Evolutionary conservation across 257 asterid species (phyloP).

Genomic region (Scutellaria baicalensis): DNA sequence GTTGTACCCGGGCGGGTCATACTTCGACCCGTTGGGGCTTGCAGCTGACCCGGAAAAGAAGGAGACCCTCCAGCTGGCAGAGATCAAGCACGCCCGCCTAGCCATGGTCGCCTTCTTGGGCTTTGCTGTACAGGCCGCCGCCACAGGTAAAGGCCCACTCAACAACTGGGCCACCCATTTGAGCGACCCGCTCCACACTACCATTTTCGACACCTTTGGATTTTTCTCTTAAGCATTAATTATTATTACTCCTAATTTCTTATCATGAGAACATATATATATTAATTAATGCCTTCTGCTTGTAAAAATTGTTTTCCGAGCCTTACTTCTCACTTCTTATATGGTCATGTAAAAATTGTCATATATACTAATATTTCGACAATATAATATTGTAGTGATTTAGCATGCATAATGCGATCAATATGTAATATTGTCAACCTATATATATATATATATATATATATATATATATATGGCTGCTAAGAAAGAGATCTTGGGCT

Average conservation of each 20-base stretch:
- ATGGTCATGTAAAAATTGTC: slow-evolving; percentile 29
- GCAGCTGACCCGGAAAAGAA: slow-evolving; percentile 97
- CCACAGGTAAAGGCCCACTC: slow-evolving; percentile 95
- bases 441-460: too few species aligned
- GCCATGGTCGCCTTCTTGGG: slow-evolving; percentile 97
- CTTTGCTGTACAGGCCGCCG: slow-evolving; percentile 90
- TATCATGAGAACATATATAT: too few species aligned
- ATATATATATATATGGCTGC: too few species aligned
- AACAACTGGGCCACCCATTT: slow-evolving; percentile 96
- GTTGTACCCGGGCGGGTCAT: slow-evolving; percentile 89
- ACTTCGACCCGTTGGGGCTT: slow-evolving; percentile 84
- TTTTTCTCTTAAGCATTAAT: slow-evolving; percentile 20
- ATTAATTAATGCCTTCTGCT: background rate
- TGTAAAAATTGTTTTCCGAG: slow-evolving; percentile 1
- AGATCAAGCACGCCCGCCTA: slow-evolving; percentile 96
- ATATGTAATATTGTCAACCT: background rate
- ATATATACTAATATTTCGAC: background rate
- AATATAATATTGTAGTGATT: background rate
- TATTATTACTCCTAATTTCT: background rate
- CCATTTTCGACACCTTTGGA: slow-evolving; percentile 90
- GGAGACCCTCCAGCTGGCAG: slow-evolving; percentile 79
- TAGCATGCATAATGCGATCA: background rate
- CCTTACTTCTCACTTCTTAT: background rate
- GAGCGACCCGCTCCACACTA: slow-evolving; percentile 99
- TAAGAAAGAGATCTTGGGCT: too few species aligned